Evolutionary conservation across 2,329 filamentous ascomycete species (phyloP), one percentile per base, ranked within the genome.

Genomic region (Periconia sp.): DNA sequence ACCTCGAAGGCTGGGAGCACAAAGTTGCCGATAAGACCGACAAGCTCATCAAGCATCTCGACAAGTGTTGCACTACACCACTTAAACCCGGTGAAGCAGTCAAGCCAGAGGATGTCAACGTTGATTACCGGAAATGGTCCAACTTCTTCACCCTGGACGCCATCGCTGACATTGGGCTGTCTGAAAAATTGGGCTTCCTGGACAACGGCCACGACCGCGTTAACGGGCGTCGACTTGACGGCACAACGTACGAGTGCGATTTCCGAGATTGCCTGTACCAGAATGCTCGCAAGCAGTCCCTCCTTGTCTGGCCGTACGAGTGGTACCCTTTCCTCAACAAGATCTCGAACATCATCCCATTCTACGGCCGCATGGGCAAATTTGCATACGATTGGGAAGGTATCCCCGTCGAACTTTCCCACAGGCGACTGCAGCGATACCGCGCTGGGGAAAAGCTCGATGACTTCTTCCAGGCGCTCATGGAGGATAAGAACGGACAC

Each of bases 101-200:
- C 9, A 53, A 65, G 12, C 46, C 66, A 1, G 55, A 65, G 19
- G 76, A 79, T 34, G 40, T 78, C 13, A 77, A 67, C 0, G 66
- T 82, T 13, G 76, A 82, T 52, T 78, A 76, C 40, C 73, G 78
- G 4, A 65, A 68, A 5, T 82, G 74, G 74, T 70, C 73, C 17
- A 82, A 81, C 59, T 79, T 78, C 65, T 82, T 82, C 58, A 78
- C 77, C 0, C 66, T 82, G 11, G 79, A 83, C 43, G 79, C 78
- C 2, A 81, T 82, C 36, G 78, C 76, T 12, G 77, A 82, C 39
- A 82, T 83, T 56, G 79, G 78, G 1, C 66, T 82, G 0, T 75
- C 70, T 1, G 73, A 79, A 38, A 70, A 68, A n/a, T 70, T 82
- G 2, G 75, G 77, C 1, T 77, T 81, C 47, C 69, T 82, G 2